Evolutionary conservation across 495 filamentous ascomycete species (phyloP), one percentile per base, ranked within the genome.

Genomic region (Penicillium taxi): DNA sequence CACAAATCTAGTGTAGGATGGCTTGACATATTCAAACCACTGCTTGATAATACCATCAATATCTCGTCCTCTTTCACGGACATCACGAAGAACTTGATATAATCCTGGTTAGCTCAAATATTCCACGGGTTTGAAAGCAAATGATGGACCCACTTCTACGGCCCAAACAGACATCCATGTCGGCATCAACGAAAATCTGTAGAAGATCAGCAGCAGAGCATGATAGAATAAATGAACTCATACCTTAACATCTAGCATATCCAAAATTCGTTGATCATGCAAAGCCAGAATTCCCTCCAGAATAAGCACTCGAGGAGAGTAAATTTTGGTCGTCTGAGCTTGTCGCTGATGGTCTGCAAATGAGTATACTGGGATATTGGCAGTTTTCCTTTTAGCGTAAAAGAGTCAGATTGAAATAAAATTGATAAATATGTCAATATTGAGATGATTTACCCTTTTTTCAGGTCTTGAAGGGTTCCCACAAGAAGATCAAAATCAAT

Each of bases 21-120:
- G 91, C 60, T 98, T 98, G 6, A 98, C 91, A 59, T 81, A 98
- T 23, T 58, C 58, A 55, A 95, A 95, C 91, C 91, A 98, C 60
- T 98, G 91, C 59, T 96, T 96, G 51, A 96, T 89, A 51, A 88
- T 89, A 25, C 91, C 91, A 45, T 94, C 85, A 39, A 96, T 79
- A 43, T 93, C 86, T 36, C 89, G 71, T 6, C 85, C 86, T 48
- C 89, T 72, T 48, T 93, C 82, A 44, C 70, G 73, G 11, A 94
- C 83, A 64, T 96, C 89, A 48, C 89, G 83, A 25, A 89, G 57
- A 43, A 95, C 86, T 94, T 45, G 16, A 41, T 31, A 57, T 9
- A 14, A 34, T 47, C 16, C 21, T 34, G 26, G 26, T 46, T 37
- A 45, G n/a, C n/a, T n/a, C n/a, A n/a, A n/a, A n/a, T n/a, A n/a